phyloP scores from a whole-genome alignment of 225 moss, liverwort and hornwort genomes.

The Pseudoscleropodium purum region DNA sequence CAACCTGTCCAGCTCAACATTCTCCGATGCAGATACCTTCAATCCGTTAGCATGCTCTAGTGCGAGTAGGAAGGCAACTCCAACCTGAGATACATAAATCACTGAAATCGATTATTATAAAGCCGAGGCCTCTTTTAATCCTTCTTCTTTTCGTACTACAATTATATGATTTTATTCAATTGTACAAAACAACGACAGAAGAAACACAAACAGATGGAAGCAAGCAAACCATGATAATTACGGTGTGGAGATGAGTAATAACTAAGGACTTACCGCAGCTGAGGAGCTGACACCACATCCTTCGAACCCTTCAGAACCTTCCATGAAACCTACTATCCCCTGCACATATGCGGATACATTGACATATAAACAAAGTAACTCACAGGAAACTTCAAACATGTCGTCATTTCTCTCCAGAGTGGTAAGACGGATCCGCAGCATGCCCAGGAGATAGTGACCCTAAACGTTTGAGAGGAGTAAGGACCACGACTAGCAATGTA shows the following conservation, averaged over 20 bases:
- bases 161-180: not conserved
- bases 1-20: conserved; percentile 91
- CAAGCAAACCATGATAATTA: not conserved
- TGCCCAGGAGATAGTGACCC: not conserved
- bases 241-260: not conserved
- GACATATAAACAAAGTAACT: not conserved
- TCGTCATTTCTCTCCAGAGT: not conserved
- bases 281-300: conserved; percentile 98
- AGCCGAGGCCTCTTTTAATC: not conserved
- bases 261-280: conserved; percentile 60
- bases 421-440: not conserved
- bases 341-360: conserved; percentile 5
- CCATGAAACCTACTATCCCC: conserved; percentile 82
- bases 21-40: conserved; percentile 63
- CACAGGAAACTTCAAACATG: not conserved
- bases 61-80: conserved; percentile 82
- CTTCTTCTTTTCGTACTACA: not conserved
- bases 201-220: not conserved
- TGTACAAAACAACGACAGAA: not conserved
- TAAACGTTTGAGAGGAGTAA: not conserved
- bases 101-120: not conserved
- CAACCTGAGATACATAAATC: conserved; percentile 47
- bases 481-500: not conserved
- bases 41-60: conserved; percentile 81
- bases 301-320: conserved; percentile 82